These are phyloP conservation scores for Entophlyctis luteolus DNA, from an alignment of 192 early-diverging fungal species.

Conservation along the genomic window DNA sequence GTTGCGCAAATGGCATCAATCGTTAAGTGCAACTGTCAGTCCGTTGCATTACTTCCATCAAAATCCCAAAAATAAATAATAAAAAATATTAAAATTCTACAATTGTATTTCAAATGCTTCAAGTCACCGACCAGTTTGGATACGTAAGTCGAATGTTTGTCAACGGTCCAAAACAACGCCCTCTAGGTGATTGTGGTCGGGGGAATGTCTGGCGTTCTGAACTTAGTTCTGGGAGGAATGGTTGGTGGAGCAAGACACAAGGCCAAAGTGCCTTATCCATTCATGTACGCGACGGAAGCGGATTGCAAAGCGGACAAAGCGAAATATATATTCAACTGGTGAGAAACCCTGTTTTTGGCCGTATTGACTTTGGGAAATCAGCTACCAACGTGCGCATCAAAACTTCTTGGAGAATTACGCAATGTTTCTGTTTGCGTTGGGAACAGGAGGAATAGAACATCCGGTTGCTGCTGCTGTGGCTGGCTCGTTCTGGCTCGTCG, in stretches of 20 bases:
- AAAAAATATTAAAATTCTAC: no score
- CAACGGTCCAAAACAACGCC: no score
- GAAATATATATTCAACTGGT: constrained; percentile 72
- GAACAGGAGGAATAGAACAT: constrained; percentile 50
- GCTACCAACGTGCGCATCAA: constrained; percentile 49
- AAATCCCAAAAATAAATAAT: no score
- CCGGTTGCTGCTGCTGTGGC: constrained; percentile 50
- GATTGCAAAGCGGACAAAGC: constrained; percentile 50
- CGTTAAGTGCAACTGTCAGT: no score
- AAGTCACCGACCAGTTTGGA: no score
- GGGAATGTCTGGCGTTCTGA: background rate
- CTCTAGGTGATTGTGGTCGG: constrained; percentile 5
- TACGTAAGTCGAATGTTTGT: no score
- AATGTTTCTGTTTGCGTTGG: constrained; percentile 48
- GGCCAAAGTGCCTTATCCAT: constrained; percentile 64
- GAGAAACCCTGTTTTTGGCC: background rate
- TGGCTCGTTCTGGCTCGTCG: constrained; percentile 52
- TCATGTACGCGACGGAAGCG: constrained; percentile 22
- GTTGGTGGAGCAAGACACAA: constrained; percentile 57
- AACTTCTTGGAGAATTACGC: constrained; percentile 67
- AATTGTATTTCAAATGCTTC: no score
- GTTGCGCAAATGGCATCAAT: no score
- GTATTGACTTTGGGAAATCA: background rate
- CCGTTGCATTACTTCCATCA: no score
- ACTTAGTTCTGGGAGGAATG: constrained; percentile 38